Evolutionary conservation across 2,329 filamentous ascomycete genomes (phyloP), one percentile per base, ranked within the genome.

Genomic region (Exserohilum turcica): DNA sequence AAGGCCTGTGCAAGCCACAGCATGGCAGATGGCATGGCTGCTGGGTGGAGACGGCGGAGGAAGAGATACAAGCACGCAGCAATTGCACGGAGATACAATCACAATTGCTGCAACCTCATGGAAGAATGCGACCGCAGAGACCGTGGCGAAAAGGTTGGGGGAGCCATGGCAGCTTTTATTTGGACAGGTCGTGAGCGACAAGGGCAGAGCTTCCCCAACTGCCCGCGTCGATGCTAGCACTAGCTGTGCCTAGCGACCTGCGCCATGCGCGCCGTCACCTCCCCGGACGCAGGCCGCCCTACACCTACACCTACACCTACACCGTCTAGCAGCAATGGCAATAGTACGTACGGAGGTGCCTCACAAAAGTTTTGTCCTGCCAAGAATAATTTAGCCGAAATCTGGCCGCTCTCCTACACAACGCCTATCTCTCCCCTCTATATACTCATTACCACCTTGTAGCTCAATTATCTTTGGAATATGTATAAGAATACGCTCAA

Each of bases 1-100:
- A 73, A 66, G 63, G 67, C 64, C 63, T 66, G 66, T 56, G 64
- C 65, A 61, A 72, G 71, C 70, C 72, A 68, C 64, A 65, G 54
- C 70, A 74, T 74, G 65, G 60, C 21, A 7, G 4, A 24, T 24
- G 21, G 21, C 21, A 5, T 64, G 69, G 64, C 55, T 48, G 50
- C 52, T 40, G 49, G 58, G 51, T 66, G 60, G 53, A 57, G 42
- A 54, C 57, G 52, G 52, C 43, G 16, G 39, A 38, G 6, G 27
- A 10, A 38, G 48, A 56, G 50, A 29, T 48, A 43, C 54, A 15
- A 49, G 48, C 37, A 56, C 59, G 52, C 52, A 52, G 46, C 39
- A 53, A 61, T 39, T 39, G 21, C 7, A 24, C 7, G 7, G 21
- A 54, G 37, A 38, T 33, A 53, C 56, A 40, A 54, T n/a, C 31